A percentile compares a stretch with the other conserved stretches of the same genome.
phyloP scores from a whole-genome alignment of 1,284 basidiomycete species.

The Austropuccinia psidii region DNA sequence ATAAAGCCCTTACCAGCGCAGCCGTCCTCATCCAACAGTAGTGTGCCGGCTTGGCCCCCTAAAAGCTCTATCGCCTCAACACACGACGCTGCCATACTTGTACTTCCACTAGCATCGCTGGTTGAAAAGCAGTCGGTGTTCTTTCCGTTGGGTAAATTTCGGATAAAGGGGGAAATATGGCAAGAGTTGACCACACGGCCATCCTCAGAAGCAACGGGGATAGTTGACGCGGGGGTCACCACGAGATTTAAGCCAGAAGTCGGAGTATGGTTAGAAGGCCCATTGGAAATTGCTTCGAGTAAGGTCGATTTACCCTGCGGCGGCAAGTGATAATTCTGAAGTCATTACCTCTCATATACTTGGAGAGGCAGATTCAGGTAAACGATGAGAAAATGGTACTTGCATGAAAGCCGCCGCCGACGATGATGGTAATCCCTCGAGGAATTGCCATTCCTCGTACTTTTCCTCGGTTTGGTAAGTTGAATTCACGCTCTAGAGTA shows the following conservation, averaged over 20 bases:
- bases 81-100: conserved; percentile 30
- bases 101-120: conserved; percentile 33
- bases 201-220: conserved; percentile 31
- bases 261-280: conserved; percentile 32
- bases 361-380: not conserved
- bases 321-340: not conserved
- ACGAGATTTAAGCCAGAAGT: conserved; percentile 28
- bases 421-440: conserved; percentile 30
- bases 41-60: conserved; percentile 8
- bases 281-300: conserved; percentile 33
- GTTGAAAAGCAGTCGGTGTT: conserved; percentile 29
- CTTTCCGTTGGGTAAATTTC: conserved; percentile 31
- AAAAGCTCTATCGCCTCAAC: conserved; percentile 29
- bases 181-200: conserved; percentile 22
- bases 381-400: not conserved
- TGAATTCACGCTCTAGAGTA: conserved; percentile 15
- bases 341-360: not conserved
- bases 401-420: conserved; percentile 32
- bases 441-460: conserved; percentile 32
- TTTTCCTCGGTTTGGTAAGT: conserved; percentile 16
- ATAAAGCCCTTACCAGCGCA: conserved; percentile 21
- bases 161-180: conserved; percentile 32
- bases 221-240: conserved; percentile 7
- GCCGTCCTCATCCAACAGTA: conserved; percentile 31
- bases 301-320: conserved; percentile 31